Percentiles rank a stretch among this genome's conserved stretches.
Conservation (phyloP, 2,329 filamentous ascomycete genomes). For the Alternaria brassicae region DNA sequence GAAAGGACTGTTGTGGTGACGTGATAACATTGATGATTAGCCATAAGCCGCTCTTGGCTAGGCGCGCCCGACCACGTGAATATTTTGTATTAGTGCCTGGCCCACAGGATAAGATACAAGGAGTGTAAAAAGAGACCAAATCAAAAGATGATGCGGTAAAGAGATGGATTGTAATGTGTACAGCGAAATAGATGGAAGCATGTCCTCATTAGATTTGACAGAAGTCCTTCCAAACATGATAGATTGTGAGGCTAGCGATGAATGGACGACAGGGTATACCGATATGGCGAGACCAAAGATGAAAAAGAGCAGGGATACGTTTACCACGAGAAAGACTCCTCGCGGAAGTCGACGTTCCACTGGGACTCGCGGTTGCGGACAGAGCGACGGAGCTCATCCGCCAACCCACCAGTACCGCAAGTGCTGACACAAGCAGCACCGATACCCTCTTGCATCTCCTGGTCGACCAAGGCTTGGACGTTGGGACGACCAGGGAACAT, state of each 20-base stretch:
- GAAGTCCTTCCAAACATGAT: constrained; percentile 12
- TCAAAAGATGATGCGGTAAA: constrained; percentile 22
- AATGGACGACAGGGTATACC: constrained; percentile 27
- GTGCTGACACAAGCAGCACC: constrained; percentile 90
- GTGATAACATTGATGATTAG: constrained; percentile 27
- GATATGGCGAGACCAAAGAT: constrained; percentile 13
- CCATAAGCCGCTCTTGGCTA: constrained; percentile 1
- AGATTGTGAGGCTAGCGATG: constrained; percentile 14
- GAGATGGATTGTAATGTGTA: constrained; percentile 38
- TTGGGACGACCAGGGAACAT: constrained; percentile 93
- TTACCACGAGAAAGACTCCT: constrained; percentile 76
- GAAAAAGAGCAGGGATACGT: constrained; percentile 3
- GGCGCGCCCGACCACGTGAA: constrained; percentile 9
- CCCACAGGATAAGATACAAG: constrained; percentile 25
- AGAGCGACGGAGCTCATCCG: constrained; percentile 75
- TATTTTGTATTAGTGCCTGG: constrained; percentile 23
- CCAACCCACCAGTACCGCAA: constrained; percentile 75
- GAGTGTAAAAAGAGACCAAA: constrained; percentile 23
- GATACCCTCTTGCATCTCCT: constrained; percentile 80
- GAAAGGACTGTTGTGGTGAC: constrained; percentile 15
- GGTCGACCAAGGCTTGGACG: constrained; percentile 76
- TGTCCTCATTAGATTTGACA: constrained; percentile 21
- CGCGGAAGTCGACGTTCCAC: constrained; percentile 76
- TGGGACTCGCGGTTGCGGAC: constrained; percentile 69
- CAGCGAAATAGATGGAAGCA: constrained; percentile 30